Evolutionary conservation across 2,329 filamentous ascomycete genomes (phyloP).

Genomic region (Ceratocystis eucalypticola): DNA sequence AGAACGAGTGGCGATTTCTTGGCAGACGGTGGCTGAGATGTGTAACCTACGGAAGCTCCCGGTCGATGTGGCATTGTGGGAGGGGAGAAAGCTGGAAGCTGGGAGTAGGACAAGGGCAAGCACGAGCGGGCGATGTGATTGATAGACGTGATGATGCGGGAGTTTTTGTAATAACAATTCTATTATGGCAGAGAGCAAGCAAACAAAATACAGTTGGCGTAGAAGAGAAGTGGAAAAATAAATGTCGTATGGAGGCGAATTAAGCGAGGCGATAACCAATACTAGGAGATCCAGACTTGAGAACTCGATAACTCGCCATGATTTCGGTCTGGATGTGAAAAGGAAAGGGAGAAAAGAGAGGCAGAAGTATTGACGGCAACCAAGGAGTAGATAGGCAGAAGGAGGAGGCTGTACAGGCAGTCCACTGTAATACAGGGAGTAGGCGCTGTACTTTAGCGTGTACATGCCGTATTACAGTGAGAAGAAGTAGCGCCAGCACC

Average conservation of each 20-base stretch:
- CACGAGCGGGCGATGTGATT: not conserved
- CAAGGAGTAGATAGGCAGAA: not conserved
- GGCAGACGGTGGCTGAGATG: not conserved
- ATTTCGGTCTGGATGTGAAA: not conserved
- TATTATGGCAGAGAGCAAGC: not conserved
- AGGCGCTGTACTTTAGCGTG: not conserved
- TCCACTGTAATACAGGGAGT: not conserved
- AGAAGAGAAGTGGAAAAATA: not conserved
- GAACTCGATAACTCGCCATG: not conserved
- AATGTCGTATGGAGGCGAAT: not conserved
- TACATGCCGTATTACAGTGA: not conserved
- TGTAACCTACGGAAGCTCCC: not conserved
- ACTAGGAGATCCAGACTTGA: not conserved
- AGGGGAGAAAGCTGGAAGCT: not conserved
- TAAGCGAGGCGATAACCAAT: not conserved
- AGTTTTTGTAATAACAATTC: not conserved
- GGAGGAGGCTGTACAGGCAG: not conserved
- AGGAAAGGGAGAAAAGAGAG: slow-evolving; percentile 1
- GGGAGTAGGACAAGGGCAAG: not conserved
- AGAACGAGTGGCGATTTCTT: not conserved
- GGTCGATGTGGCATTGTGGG: slow-evolving; percentile 12
- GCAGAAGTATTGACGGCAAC: not conserved
- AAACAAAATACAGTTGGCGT: not conserved
- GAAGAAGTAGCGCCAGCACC: not conserved
- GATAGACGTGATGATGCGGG: not conserved